phyloP scores from a whole-genome alignment of 768 basidiomycete species.

The Coprinopsis sp. region DNA sequence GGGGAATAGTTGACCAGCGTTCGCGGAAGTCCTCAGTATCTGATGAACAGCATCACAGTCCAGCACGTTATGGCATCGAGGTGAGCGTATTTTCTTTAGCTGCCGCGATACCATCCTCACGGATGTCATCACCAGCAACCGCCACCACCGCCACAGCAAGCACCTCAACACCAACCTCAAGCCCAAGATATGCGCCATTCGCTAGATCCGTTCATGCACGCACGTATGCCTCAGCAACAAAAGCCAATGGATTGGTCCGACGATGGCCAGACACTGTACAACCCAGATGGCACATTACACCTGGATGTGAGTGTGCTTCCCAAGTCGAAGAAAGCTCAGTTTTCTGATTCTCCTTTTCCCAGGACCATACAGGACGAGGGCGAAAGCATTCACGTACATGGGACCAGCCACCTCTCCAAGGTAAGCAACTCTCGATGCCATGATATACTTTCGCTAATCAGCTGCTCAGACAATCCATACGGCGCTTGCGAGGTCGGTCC shows the following conservation, averaged over 20 bases:
- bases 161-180: slow-evolving; percentile 6
- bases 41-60: slow-evolving; percentile 43
- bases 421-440: slow-evolving; percentile 20
- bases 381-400: slow-evolving; percentile 62
- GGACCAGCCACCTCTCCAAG: slow-evolving; percentile 48
- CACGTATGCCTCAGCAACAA: slow-evolving; percentile 31
- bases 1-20: slow-evolving; percentile 33
- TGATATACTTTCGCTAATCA: slow-evolving; percentile 4
- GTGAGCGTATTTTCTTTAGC: slow-evolving; percentile 20
- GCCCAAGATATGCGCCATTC: slow-evolving; percentile 12
- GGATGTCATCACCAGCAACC: neutral
- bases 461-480: slow-evolving; percentile 35
- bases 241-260: slow-evolving; percentile 46
- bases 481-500: slow-evolving; percentile 39
- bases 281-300: slow-evolving; percentile 37
- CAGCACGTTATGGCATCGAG: slow-evolving; percentile 41
- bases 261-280: slow-evolving; percentile 39
- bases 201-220: slow-evolving; percentile 32
- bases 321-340: slow-evolving; percentile 1
- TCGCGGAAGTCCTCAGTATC: slow-evolving; percentile 53
- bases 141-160: slow-evolving; percentile 33
- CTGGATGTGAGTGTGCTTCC: slow-evolving; percentile 34
- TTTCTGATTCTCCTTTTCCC: slow-evolving; percentile 11
- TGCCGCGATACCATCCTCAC: slow-evolving; percentile 5
- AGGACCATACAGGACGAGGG: slow-evolving; percentile 37